phyloP scores from a whole-genome alignment of 202 grass and related monocot species.

The Tripidium arundinaceum region DNA sequence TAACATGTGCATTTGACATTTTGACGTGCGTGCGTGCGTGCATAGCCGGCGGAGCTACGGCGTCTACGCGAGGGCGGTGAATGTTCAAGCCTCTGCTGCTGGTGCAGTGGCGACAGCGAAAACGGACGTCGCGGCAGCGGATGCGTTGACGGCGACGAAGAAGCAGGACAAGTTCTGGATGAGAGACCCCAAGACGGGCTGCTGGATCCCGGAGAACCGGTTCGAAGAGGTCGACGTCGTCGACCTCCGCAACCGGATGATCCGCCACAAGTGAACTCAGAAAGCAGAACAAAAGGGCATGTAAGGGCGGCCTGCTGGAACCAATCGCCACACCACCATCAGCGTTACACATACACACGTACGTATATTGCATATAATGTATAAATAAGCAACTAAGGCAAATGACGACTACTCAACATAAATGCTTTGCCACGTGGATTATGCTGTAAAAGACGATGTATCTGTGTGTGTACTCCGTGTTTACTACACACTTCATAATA shows the following conservation, averaged over 20 bases:
- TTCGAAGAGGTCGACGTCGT: constrained; percentile 43
- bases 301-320: too few species aligned
- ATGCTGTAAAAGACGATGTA: too few species aligned
- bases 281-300: too few species aligned
- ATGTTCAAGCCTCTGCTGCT: neutral
- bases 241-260: constrained; percentile 36
- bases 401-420: too few species aligned
- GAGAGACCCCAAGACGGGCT: constrained; percentile 48
- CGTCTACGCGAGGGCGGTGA: neutral
- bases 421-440: too few species aligned
- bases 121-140: neutral
- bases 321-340: too few species aligned
- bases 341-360: too few species aligned
- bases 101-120: neutral
- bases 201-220: constrained; percentile 52
- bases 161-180: constrained; percentile 20
- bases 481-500: too few species aligned
- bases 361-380: too few species aligned
- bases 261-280: neutral
- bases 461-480: too few species aligned
- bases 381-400: too few species aligned
- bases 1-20: neutral
- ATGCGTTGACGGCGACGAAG: neutral
- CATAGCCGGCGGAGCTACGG: constrained; percentile 8
- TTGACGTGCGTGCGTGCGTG: neutral